Evolutionary conservation across 768 basidiomycete species (phyloP), one percentile per base, ranked within the genome.

Genomic region (Paxillus involutus): DNA sequence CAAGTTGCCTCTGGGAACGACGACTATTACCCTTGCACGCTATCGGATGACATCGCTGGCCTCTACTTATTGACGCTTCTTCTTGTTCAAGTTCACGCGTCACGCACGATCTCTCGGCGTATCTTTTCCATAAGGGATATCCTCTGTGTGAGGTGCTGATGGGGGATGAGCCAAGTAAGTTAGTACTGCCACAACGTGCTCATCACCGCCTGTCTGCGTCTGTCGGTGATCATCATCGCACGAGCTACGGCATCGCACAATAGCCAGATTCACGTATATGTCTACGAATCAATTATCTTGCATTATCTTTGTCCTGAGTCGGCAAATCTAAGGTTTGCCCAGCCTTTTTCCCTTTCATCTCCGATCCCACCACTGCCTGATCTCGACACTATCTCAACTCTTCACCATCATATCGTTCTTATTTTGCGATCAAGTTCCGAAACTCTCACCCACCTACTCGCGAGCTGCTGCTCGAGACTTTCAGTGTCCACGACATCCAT

Each of bases 301-400:
- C 21, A 26, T 10, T 29, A 33, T 49, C 35, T 55, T 30, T 47
- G 46, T 17, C 39, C 9, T 24, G 36, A 29, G 57, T 63, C 65
- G 59, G 63, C 48, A 50, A 69, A 70, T 70, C 68, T 70, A 71
- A 66, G 44, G 62, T 70, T 71, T 66, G 30, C 51, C 40, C 53
- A 12, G 10, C 49, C 40, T 16, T 21, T 30, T 13, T 21, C 17
- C 51, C 53, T 52, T 57, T 40, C 63, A 69, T 67, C 70, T 66
- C 66, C 68, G 68, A 70, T 69, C 68, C 45, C 32, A 9, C 11
- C 12, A 35, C 35, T 35, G 2, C 35, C 35, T 35, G 11, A 35
- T 35, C 35, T 35, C 35, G 26, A 26, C 2, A 26, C 21, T 21
- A 21, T 21, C 21, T 21, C 21, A 21, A 21, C 26, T 35, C 13